Evolutionary conservation across 805 yeast species (phyloP).

Genomic region (Groenewaldozyma tartarivorans): DNA sequence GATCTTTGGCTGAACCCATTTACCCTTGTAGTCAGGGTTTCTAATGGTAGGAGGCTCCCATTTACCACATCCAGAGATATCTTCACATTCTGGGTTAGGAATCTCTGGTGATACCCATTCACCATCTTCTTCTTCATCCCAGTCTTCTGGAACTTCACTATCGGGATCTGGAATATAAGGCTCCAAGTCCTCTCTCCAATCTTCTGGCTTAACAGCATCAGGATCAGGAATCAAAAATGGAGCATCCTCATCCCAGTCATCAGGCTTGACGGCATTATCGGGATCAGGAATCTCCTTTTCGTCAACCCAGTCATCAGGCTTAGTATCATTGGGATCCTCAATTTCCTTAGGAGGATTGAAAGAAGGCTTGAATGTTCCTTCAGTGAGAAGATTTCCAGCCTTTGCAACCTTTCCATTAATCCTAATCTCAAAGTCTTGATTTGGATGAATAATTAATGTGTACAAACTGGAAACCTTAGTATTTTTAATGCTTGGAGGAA

Average conservation of each 20-base stretch:
- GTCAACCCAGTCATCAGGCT: constrained; percentile 83
- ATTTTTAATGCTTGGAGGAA: constrained; percentile 58
- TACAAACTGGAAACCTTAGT: constrained; percentile 53
- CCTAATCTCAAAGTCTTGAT: constrained; percentile 68
- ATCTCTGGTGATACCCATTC: constrained; percentile 68
- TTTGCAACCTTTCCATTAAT: constrained; percentile 66
- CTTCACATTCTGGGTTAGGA: constrained; percentile 62
- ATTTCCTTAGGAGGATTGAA: constrained; percentile 60
- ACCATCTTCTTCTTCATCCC: constrained; percentile 91
- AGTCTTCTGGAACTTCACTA: constrained; percentile 58
- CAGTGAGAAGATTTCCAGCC: constrained; percentile 58
- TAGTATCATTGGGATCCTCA: constrained; percentile 44
- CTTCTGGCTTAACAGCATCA: constrained; percentile 55
- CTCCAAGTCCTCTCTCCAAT: constrained; percentile 65
- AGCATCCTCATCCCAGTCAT: constrained; percentile 71
- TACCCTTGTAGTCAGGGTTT: constrained; percentile 68
- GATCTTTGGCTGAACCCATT: constrained; percentile 62
- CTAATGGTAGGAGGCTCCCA: constrained; percentile 62
- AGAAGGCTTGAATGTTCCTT: constrained; percentile 49
- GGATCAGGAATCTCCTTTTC: constrained; percentile 60
- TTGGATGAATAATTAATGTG: constrained; percentile 61
- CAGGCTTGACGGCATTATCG: constrained; percentile 54
- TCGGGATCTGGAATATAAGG: constrained; percentile 57
- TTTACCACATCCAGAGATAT: constrained; percentile 56
- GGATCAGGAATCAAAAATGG: constrained; percentile 62